Conservation (phyloP, 805 yeast species). For the Ascoidea tarda region DNA sequence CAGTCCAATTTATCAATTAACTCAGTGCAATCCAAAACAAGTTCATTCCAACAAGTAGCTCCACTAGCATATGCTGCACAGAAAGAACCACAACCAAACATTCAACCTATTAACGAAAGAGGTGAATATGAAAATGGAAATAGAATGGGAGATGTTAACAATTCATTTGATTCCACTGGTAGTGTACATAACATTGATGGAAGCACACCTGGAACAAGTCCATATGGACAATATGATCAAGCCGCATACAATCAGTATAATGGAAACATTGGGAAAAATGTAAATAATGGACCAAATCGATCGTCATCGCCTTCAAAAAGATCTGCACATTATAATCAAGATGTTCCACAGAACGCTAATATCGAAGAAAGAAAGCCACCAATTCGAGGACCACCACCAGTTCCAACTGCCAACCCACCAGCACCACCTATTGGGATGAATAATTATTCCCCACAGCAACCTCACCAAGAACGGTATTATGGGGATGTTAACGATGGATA, state of each 20-base stretch:
- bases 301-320: conserved; percentile 3
- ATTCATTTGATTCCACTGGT: not conserved
- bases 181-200: not conserved
- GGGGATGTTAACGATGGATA: no score
- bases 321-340: not conserved
- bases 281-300: not conserved
- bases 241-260: not conserved
- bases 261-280: not conserved
- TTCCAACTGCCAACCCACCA: not conserved
- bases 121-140: not conserved
- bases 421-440: no score
- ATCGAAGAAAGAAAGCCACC: not conserved
- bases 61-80: conserved; percentile 2
- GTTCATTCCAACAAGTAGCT: conserved; percentile 10
- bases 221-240: not conserved
- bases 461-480: no score
- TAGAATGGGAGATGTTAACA: not conserved
- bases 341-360: not conserved
- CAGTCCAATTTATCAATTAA: not conserved
- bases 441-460: no score
- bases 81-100: not conserved
- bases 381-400: conserved; percentile 3
- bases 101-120: not conserved
- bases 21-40: conserved; percentile 10
- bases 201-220: not conserved